phyloP scores from a whole-genome alignment of 345 rosid genomes.

The Moricandia arvensis region DNA sequence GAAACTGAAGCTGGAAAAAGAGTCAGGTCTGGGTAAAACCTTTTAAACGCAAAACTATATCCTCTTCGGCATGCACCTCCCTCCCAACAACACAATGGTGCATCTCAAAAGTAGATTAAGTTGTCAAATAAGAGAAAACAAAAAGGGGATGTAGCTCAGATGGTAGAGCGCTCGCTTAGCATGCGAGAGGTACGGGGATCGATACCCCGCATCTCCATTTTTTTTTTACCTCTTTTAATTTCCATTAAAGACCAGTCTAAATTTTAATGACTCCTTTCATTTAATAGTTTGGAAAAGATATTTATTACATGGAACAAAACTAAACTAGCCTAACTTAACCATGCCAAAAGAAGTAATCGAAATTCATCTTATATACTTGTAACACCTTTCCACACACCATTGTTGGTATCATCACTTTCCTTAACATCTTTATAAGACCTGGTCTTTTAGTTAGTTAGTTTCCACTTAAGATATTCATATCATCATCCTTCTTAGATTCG shows the following conservation, averaged over 20 bases:
- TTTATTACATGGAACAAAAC: not conserved
- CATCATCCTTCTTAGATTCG: slow-evolving; percentile 11
- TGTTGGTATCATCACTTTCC: not conserved
- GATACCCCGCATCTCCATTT: slow-evolving; percentile 86
- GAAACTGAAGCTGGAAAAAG: too few relatives aligned
- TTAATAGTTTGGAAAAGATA: not conserved
- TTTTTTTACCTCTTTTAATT: not conserved
- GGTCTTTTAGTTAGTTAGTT: not conserved
- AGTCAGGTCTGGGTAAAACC: too few relatives aligned
- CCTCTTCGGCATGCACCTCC: too few relatives aligned
- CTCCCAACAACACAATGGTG: too few relatives aligned
- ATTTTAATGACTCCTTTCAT: not conserved
- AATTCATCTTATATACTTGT: not conserved
- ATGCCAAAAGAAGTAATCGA: not conserved
- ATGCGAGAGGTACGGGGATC: slow-evolving; percentile 90
- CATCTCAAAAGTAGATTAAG: too few relatives aligned
- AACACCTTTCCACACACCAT: not conserved
- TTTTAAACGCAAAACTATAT: too few relatives aligned
- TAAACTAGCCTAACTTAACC: not conserved
- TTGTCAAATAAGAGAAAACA: too few relatives aligned
- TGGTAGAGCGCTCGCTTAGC: slow-evolving; percentile 96
- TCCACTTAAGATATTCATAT: not conserved
- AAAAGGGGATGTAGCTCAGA: slow-evolving; percentile 80
- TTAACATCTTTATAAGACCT: not conserved
- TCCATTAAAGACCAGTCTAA: not conserved